phyloP scores from a whole-genome alignment of 208 protist genomes.

The Jaenimonas drosophilae region DNA sequence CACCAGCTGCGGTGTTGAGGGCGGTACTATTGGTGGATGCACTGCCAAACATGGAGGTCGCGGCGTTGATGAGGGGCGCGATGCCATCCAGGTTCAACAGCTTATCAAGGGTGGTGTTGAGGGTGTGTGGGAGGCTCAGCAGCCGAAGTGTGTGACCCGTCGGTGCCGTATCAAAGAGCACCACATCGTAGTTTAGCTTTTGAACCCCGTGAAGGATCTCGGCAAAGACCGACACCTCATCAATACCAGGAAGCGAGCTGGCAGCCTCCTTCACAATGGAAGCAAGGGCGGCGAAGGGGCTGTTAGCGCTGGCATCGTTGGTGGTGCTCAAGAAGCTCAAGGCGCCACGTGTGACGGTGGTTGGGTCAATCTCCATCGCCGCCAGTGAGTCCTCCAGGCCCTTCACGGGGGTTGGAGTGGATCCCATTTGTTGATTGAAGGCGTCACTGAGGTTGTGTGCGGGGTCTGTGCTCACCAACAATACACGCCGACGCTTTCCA shows the following conservation, averaged over 20 bases:
- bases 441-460: conserved; percentile 98
- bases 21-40: not conserved
- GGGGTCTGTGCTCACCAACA: conserved; percentile 98
- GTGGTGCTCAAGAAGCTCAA: conserved; percentile 8
- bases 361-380: conserved; percentile 93
- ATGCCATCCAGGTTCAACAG: conserved; percentile 36
- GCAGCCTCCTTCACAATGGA: conserved; percentile 45
- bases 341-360: conserved; percentile 14
- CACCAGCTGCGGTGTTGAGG: not conserved
- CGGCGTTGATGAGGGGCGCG: conserved; percentile 24
- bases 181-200: conserved; percentile 81
- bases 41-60: conserved; percentile 14
- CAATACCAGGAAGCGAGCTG: conserved; percentile 92
- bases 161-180: conserved; percentile 99
- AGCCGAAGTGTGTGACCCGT: conserved; percentile 98
- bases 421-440: conserved; percentile 93
- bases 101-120: conserved; percentile 39
- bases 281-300: conserved; percentile 14
- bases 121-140: conserved; percentile 82
- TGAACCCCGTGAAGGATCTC: conserved; percentile 91
- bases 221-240: conserved; percentile 96
- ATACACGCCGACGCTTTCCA: conserved; percentile 53
- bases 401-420: conserved; percentile 78
- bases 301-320: not conserved
- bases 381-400: conserved; percentile 82